A percentile compares a stretch with the other conserved stretches of the same genome.
Evolutionary conservation across 2,329 filamentous ascomycete species (phyloP).

Genomic region (Claviceps monticola): DNA sequence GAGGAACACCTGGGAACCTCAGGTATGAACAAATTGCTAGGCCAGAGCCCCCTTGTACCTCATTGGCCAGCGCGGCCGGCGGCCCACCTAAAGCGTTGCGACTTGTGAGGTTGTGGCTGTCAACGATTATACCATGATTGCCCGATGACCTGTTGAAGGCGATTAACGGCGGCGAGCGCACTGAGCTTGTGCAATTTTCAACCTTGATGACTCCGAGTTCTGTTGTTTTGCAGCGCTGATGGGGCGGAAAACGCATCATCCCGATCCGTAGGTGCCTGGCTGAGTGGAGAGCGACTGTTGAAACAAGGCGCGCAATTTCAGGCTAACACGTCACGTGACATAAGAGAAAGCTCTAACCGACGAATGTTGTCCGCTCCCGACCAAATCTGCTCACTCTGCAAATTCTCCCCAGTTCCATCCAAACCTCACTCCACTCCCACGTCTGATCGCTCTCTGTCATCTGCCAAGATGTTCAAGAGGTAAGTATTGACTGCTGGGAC

Average conservation of each 20-base stretch:
- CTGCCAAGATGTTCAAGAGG: slow-evolving; percentile 74
- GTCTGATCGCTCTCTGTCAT: slow-evolving; percentile 51
- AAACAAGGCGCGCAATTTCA: slow-evolving; percentile 9
- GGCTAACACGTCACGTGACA: slow-evolving; percentile 25
- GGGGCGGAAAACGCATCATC: not conserved
- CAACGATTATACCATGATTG: not conserved
- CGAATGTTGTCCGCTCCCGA: slow-evolving; percentile 26
- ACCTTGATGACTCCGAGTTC: too few relatives aligned
- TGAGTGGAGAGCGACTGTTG: not conserved
- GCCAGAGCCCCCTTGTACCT: not conserved
- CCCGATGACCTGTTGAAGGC: too few relatives aligned
- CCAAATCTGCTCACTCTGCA: slow-evolving; percentile 36
- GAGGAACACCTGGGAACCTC: too few relatives aligned
- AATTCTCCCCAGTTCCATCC: slow-evolving; percentile 35
- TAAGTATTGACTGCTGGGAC: slow-evolving; percentile 31
- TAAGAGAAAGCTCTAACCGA: slow-evolving; percentile 29
- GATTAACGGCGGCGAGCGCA: too few relatives aligned
- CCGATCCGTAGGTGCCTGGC: not conserved
- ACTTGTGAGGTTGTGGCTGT: not conserved
- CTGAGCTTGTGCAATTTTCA: not conserved
- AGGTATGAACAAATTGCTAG: not conserved
- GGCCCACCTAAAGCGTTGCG: not conserved
- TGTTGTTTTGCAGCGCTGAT: not conserved
- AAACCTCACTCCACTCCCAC: slow-evolving; percentile 45
- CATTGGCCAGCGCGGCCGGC: not conserved